Conservation (phyloP, 352 stramenopile species). For the Thraustochytrium striatum region DNA sequence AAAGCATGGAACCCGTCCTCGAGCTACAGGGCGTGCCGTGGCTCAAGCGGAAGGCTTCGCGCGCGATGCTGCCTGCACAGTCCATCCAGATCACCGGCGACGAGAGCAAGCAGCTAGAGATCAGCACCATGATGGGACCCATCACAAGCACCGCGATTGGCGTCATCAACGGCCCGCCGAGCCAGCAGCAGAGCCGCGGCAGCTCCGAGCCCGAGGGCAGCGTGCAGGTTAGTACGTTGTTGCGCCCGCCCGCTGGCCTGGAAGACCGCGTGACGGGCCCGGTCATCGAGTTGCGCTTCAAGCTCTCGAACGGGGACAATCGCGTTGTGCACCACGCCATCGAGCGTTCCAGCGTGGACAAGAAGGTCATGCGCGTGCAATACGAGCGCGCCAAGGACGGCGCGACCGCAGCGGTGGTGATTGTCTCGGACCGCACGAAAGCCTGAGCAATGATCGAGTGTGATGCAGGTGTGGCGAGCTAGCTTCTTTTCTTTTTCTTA, state of each 20-base stretch:
- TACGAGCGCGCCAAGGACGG: slow-evolving; percentile 17
- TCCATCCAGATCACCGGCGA: not conserved
- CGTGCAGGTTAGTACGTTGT: too few species aligned
- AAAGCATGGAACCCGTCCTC: slow-evolving; percentile 24
- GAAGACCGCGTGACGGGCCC: not conserved
- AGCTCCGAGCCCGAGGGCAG: too few species aligned
- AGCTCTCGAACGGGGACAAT: slow-evolving; percentile 7
- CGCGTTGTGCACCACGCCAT: slow-evolving; percentile 28
- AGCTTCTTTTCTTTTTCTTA: too few species aligned
- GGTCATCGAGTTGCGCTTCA: not conserved
- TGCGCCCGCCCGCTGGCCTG: not conserved
- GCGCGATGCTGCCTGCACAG: not conserved
- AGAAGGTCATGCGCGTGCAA: slow-evolving; percentile 41
- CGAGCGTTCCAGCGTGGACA: not conserved
- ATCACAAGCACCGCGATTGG: slow-evolving; percentile 6
- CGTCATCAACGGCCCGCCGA: slow-evolving; percentile 9
- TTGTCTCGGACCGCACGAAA: slow-evolving; percentile 16
- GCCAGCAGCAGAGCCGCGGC: too few species aligned
- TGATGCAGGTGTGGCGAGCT: too few species aligned
- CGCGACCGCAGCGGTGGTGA: not conserved
- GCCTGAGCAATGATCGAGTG: too few species aligned
- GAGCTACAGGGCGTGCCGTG: slow-evolving; percentile 18
- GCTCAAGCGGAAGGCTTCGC: not conserved
- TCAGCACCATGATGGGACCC: not conserved
- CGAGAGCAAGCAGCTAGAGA: not conserved